A percentile compares a stretch with the other conserved stretches of the same genome.
Evolutionary conservation across 352 stramenopile species (phyloP).

Genomic region (Phytophthora colocasiae): DNA sequence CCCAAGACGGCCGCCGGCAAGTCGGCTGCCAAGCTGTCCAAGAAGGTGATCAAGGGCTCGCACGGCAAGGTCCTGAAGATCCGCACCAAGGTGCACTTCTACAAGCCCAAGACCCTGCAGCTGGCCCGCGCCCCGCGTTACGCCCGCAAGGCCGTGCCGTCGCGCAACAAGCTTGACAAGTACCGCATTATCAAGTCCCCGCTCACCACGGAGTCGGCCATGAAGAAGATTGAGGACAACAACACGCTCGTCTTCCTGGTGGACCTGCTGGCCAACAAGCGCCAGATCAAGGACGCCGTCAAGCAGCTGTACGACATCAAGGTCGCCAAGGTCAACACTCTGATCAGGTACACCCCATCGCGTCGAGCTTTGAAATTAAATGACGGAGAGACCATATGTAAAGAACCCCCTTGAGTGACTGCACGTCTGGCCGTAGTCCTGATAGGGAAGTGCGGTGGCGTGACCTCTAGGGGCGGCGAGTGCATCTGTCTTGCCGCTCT

Average conservation of each 20-base stretch:
- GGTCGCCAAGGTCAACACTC: constrained; percentile 99
- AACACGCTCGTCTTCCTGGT: constrained; percentile 99
- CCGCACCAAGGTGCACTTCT: constrained; percentile 99
- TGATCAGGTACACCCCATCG: constrained; percentile 97
- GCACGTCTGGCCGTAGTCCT: constrained; percentile 42
- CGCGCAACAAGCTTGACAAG: constrained; percentile 98
- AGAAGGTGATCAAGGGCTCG: constrained; percentile 96
- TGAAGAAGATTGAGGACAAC: constrained; percentile 99
- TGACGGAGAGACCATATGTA: constrained; percentile 32
- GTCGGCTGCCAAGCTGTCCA: constrained; percentile 93
- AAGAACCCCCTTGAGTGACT: constrained; percentile 20
- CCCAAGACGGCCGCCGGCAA: constrained; percentile 88
- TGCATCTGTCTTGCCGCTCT: constrained; percentile 15
- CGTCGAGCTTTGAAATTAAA: constrained; percentile 62
- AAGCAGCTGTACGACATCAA: constrained; percentile 99
- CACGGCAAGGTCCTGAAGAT: constrained; percentile 98
- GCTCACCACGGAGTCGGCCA: constrained; percentile 99
- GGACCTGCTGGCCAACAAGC: constrained; percentile 99
- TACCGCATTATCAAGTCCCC: constrained; percentile 99
- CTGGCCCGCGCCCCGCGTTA: constrained; percentile 97
- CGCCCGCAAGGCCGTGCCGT: constrained; percentile 92
- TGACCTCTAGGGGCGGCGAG: constrained; percentile 20
- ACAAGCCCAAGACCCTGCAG: constrained; percentile 98
- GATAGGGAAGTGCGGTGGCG: constrained; percentile 51
- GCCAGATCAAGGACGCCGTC: constrained; percentile 99